Conservation (phyloP, 1,284 basidiomycete genomes). For the Cryptococcus sp. region DNA sequence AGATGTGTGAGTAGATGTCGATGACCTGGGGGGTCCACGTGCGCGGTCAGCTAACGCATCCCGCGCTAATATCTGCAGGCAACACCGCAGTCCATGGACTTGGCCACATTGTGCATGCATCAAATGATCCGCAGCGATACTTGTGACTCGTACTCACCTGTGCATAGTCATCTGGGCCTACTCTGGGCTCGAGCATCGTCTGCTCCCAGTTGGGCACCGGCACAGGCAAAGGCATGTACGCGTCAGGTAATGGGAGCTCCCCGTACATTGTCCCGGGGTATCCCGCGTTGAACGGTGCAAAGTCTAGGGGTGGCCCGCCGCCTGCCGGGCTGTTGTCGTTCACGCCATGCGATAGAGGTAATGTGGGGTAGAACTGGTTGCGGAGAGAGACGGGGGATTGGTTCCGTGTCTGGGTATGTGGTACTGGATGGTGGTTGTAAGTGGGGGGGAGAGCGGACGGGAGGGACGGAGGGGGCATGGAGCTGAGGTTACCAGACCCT, state of each 20-base stretch:
- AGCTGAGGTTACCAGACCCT: neutral
- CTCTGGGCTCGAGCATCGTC: conserved; percentile 1
- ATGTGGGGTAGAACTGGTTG: neutral
- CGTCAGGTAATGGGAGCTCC: conserved; percentile 12
- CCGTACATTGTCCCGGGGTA: conserved; percentile 19
- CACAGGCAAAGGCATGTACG: neutral
- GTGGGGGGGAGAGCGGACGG: neutral
- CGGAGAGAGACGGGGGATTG: neutral
- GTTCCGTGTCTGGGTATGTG: neutral
- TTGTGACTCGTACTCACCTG: conserved; percentile 29
- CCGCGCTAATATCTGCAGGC: too few relatives aligned
- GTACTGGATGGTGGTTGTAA: neutral
- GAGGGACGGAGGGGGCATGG: conserved; percentile 3
- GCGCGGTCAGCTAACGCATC: neutral
- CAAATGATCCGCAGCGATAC: neutral
- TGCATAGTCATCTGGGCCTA: conserved; percentile 31
- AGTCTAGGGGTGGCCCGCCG: conserved; percentile 13
- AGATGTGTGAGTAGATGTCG: conserved; percentile 12
- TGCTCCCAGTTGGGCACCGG: neutral
- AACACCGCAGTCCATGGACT: too few relatives aligned
- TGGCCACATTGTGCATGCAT: neutral
- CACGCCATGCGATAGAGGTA: neutral
- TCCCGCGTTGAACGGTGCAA: conserved; percentile 12
- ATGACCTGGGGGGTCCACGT: conserved; percentile 4
- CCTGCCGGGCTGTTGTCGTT: neutral